A percentile compares a stretch with the other conserved stretches of the same genome.
phyloP scores from a whole-genome alignment of 129 eudicot species.

The Helianthus tuberosus region DNA sequence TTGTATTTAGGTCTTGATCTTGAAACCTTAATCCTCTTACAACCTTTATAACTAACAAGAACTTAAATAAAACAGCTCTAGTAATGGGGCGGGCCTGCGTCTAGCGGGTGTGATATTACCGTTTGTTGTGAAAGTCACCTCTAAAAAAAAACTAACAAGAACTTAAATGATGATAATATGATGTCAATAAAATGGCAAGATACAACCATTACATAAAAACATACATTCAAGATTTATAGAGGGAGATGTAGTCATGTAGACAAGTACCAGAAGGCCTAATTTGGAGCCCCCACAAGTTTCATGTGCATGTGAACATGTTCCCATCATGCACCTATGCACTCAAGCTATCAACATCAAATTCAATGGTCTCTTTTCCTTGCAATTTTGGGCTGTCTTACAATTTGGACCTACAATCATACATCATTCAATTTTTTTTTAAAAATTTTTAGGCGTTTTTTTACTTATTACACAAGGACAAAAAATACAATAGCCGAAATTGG shows the following conservation, averaged over 20 bases:
- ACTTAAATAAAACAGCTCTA: no score
- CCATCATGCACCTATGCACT: conserved; percentile 45
- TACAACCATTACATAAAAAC: background rate
- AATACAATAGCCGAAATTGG: background rate
- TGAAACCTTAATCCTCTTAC: background rate
- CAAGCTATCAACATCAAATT: conserved; percentile 45
- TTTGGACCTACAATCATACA: conserved; percentile 28
- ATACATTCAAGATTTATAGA: conserved; percentile 23
- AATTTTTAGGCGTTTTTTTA: background rate
- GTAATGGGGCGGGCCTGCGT: no score
- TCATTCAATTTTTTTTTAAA: background rate
- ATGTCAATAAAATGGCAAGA: conserved; percentile 1
- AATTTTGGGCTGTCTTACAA: conserved; percentile 39
- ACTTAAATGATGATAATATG: background rate
- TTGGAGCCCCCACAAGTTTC: conserved; percentile 47
- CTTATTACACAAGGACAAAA: background rate
- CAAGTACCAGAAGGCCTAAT: conserved; percentile 69
- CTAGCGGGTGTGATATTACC: no score
- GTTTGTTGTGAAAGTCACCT: no score
- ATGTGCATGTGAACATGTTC: conserved; percentile 62
- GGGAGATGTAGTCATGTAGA: conserved; percentile 43
- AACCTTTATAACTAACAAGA: background rate
- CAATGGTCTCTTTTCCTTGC: conserved; percentile 37
- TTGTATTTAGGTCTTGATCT: no score
- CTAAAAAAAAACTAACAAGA: background rate